These are phyloP conservation scores for Quercus mongolica DNA, from an alignment of 306 rosid species.

Conservation along the genomic window DNA sequence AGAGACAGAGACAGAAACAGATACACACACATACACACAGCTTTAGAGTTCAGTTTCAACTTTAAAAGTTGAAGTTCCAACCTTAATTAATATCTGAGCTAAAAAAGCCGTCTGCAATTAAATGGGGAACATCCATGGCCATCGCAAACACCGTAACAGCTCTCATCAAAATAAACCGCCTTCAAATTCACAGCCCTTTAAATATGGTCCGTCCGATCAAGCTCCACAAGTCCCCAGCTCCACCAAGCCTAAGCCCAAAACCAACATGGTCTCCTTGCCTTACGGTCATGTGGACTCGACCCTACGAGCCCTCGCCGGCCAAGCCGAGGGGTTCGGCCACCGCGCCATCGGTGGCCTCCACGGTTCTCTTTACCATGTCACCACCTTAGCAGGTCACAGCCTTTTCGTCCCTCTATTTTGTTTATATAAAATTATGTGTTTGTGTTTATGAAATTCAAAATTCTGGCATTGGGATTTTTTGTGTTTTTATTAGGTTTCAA, in stretches of 20 bases:
- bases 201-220: constrained; percentile 15
- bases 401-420: not conserved
- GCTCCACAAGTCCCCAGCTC: constrained; percentile 25
- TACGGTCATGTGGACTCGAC: constrained; percentile 59
- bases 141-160: constrained; percentile 33
- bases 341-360: constrained; percentile 82
- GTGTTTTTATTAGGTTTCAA: not conserved
- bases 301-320: constrained; percentile 71
- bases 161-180: constrained; percentile 16
- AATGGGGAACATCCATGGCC: constrained; percentile 70
- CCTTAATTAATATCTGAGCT: not conserved
- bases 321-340: constrained; percentile 91
- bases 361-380: constrained; percentile 67
- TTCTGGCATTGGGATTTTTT: not conserved
- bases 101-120: constrained; percentile 9
- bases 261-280: constrained; percentile 49
- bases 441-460: not conserved
- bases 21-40: too few species aligned
- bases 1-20: not conserved
- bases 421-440: not conserved
- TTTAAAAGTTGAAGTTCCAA: not conserved
- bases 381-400: constrained; percentile 60
- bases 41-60: constrained; percentile 13
- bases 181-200: constrained; percentile 30
- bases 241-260: not conserved